Evolutionary conservation across 2,329 filamentous ascomycete genomes (phyloP), one percentile per base, ranked within the genome.

Genomic region (Colletotrichum eleusines): DNA sequence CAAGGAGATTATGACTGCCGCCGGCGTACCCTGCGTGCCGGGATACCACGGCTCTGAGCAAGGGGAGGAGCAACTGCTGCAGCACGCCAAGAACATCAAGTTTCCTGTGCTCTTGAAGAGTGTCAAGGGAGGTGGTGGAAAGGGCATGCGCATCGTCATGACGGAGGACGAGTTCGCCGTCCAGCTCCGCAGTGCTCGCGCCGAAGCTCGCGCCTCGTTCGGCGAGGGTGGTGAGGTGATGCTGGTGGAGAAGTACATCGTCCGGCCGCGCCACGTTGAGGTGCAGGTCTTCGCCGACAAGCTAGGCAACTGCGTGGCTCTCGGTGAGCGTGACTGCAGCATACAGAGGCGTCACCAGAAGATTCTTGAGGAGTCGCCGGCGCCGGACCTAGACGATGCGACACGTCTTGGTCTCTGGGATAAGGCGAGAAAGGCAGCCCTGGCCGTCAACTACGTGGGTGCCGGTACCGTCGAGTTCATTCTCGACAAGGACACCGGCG

Each of bases 21-120:
- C 96, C n/a, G 94, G 94, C 11, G 96, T 99, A 4, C 95, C 95
- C 5, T 98, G 96, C 77, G 96, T 99, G 59, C 96, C 96, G 0
- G 96, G 96, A 0, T 99, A 99, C 77, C 96, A 98, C 79, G 96
- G 96, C 23, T 77, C 86, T 1, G 93, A 97, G 63, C 96, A 99
- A 82, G 89, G 92, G 59, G 85, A 87, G 57, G 80, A 83, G 66
- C 81, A 88, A 74, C 80, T 91, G 33, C 78, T 94, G 66, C 83
- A 85, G 12, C 90, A 95, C 78, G 95, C 96, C 9, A 88, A 88
- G 75, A 89, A 92, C 74, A 84, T 92, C 74, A 85, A 84, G 35
- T 92, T 91, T 74, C 90, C 90, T 16, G 91, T 94, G 8, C 86
- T 94, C 76, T 84, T 94, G 62, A 97, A 97, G 84, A 94, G 92